Conservation (phyloP, 2,329 filamentous ascomycete species). For the Curvularia sp. region DNA sequence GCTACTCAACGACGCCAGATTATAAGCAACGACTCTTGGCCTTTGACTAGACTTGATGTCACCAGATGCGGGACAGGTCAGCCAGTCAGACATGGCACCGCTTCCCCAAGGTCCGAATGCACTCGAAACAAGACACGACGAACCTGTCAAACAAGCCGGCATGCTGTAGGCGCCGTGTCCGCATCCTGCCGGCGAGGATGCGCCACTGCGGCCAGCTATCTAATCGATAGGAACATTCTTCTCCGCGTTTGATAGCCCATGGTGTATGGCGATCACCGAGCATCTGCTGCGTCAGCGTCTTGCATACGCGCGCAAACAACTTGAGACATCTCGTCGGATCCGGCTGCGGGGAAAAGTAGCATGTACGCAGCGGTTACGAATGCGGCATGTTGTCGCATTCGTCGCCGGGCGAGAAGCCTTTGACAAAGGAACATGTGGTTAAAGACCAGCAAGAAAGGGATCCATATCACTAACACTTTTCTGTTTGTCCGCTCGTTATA, state of each 20-base stretch:
- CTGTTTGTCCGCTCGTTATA: background rate
- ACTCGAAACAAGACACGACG: constrained; percentile 5
- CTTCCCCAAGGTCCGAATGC: constrained; percentile 7
- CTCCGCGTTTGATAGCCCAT: constrained; percentile 21
- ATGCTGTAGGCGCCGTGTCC: background rate
- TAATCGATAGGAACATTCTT: constrained; percentile 30
- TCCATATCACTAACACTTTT: constrained; percentile 2
- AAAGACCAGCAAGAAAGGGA: constrained; percentile 1
- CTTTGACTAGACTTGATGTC: constrained; percentile 5
- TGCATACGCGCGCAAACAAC: constrained; percentile 11
- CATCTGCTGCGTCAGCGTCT: constrained; percentile 9
- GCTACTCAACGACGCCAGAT: constrained; percentile 1
- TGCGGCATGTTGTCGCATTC: background rate
- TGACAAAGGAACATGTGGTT: constrained; percentile 7
- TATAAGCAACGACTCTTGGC: constrained; percentile 1
- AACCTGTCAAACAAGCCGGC: constrained; percentile 4
- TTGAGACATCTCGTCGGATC: background rate
- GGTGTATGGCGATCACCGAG: constrained; percentile 7
- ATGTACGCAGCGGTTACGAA: background rate
- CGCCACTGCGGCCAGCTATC: constrained; percentile 28
- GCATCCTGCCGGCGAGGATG: background rate
- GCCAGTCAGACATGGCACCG: background rate
- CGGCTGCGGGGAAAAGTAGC: background rate
- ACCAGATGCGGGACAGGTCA: constrained; percentile 2
- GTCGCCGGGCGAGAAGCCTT: constrained; percentile 1